Evolutionary conservation across 139 green algal species (phyloP), one percentile per base, ranked within the genome.

Genomic region (Astrephomene gubernaculifera): DNA sequence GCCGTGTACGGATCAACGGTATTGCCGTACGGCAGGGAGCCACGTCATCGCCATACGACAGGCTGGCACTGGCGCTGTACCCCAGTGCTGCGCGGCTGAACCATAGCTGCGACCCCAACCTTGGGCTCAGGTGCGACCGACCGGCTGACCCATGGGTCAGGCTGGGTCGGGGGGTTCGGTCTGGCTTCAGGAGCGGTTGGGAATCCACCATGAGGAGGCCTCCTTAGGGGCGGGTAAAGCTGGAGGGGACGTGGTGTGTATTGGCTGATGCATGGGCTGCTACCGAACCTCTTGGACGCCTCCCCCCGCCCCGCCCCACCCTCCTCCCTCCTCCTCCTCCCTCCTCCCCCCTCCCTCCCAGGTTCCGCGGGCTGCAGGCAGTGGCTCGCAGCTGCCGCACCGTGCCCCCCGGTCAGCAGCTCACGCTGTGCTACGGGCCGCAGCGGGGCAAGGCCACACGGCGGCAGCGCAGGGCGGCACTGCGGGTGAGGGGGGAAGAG

Each of bases 351-450:
- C n/a, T n/a, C n/a, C n/a, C n/a, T n/a, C n/a, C n/a, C 81, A 87
- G 82, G 44, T 88, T 88, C 60, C 44, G 17, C 14, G 83, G 83
- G 4, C 36, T 74, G 29, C 74, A 61, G 49, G 52, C 73, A 36
- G 25, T 84, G 36, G 67, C 60, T 8, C 73, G 83, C 29, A 82
- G 52, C 36, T 31, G 22, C 22, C 33, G 35, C 2, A 6, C 64
- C 10, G 24, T 88, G 52, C 0, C 65, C 0, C 63, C 44, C 22
- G 83, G 83, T 12, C 1, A 36, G 12, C 29, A 27, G 9, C 63
- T 82, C 7, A 57, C 45, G 38, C 68, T 88, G 52, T 57, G 64
- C 45, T 88, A 88, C 64, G 83, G 83, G 0, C 83, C 83, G 1
- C 83, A 88, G 74, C 63, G 45, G 21, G 81, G 81, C n/a, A 79